These are phyloP conservation scores for Cytospora leucostoma DNA, from an alignment of 2,329 filamentous ascomycete species.

Conservation along the genomic window DNA sequence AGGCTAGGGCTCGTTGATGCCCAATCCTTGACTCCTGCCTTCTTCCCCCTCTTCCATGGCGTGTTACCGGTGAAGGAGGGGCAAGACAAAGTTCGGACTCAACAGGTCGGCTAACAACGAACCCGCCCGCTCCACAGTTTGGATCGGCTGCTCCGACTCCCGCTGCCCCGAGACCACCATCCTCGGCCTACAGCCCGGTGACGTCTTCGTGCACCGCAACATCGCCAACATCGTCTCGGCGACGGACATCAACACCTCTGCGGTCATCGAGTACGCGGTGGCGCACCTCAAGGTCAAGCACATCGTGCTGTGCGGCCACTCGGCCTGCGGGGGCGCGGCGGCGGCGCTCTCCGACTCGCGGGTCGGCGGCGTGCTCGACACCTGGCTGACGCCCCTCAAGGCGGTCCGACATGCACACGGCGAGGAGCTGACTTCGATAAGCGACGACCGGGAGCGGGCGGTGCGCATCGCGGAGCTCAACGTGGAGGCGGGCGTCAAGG, in stretches of 20 bases:
- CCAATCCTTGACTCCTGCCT: slow-evolving; percentile 1
- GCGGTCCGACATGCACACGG: slow-evolving; percentile 48
- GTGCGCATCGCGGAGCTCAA: slow-evolving; percentile 75
- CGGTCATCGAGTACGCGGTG: slow-evolving; percentile 81
- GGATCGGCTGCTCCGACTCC: slow-evolving; percentile 86
- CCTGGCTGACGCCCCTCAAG: slow-evolving; percentile 55
- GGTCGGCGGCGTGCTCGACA: slow-evolving; percentile 56
- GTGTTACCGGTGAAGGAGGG: background rate
- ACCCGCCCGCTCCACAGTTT: slow-evolving; percentile 51
- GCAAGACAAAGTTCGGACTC: background rate
- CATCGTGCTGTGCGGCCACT: slow-evolving; percentile 71
- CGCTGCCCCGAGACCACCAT: slow-evolving; percentile 83
- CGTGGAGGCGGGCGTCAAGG: slow-evolving; percentile 67
- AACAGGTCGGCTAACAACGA: slow-evolving; percentile 10
- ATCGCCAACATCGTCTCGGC: slow-evolving; percentile 81
- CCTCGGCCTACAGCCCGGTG: slow-evolving; percentile 75
- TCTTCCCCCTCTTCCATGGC: slow-evolving; percentile 16
- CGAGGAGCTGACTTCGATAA: slow-evolving; percentile 56
- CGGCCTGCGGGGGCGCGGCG: slow-evolving; percentile 66
- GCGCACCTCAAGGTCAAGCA: slow-evolving; percentile 69
- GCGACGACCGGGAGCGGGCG: slow-evolving; percentile 55
- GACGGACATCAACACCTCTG: slow-evolving; percentile 72
- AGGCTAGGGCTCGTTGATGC: no score
- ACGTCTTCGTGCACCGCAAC: slow-evolving; percentile 88
- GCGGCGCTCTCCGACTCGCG: slow-evolving; percentile 54